Evolutionary conservation across 495 filamentous ascomycete genomes (phyloP).

Genomic region (Apiosordaria backusii): DNA sequence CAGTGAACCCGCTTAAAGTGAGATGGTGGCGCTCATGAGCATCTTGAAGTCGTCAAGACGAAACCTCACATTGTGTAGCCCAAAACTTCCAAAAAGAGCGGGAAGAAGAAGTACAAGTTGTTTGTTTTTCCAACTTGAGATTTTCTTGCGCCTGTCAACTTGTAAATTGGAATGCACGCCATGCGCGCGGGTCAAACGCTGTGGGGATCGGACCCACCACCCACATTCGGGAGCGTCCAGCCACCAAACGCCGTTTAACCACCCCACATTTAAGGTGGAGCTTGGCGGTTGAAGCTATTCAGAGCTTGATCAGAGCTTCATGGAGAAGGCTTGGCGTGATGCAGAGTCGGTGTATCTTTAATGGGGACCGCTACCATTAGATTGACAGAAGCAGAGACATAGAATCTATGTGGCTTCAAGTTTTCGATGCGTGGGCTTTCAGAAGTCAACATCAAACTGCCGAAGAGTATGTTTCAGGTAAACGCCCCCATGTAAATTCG

Average conservation of each 20-base stretch:
- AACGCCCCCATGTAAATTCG: neutral
- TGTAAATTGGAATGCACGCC: conserved; percentile 1
- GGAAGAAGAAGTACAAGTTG: neutral
- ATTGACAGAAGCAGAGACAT: too few species aligned
- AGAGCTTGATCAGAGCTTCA: neutral
- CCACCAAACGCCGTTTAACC: neutral
- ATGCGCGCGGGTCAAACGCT: neutral
- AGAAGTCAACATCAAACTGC: neutral
- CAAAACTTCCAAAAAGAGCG: neutral
- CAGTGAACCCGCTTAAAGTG: neutral
- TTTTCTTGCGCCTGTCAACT: neutral
- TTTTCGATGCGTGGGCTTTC: too few species aligned
- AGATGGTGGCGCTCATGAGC: neutral
- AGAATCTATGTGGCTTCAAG: too few species aligned
- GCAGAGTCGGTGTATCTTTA: neutral
- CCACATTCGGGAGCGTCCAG: neutral
- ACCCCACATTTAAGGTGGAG: neutral
- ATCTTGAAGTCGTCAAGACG: neutral
- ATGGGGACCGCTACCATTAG: neutral
- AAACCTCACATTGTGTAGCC: neutral
- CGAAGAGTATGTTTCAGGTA: neutral
- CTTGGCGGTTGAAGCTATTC: conserved; percentile 4
- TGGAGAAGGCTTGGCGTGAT: neutral
- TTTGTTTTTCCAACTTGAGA: neutral
- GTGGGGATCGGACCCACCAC: neutral